Evolutionary conservation across 78 protist genomes (phyloP).

Genomic region (Trichosphaerium sp.): DNA sequence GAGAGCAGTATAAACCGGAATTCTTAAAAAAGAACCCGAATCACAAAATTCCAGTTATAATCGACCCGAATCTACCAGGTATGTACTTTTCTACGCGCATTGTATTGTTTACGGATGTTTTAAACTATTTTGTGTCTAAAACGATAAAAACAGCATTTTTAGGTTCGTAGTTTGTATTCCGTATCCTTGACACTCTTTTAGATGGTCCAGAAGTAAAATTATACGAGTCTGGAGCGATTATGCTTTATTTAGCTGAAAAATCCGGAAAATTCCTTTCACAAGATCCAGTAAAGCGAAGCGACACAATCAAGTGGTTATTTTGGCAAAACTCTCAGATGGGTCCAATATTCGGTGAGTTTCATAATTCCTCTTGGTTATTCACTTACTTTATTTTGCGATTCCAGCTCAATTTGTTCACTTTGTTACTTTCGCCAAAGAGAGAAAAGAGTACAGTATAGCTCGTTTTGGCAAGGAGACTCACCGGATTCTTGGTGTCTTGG

Average conservation of each 20-base stretch:
- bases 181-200: too few species aligned
- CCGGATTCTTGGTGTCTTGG: conserved; percentile 60
- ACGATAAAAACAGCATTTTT: too few species aligned
- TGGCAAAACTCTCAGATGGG: conserved; percentile 62
- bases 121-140: too few species aligned
- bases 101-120: too few species aligned
- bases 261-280: conserved; percentile 23
- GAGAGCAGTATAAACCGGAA: conserved; percentile 53
- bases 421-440: conserved; percentile 41
- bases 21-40: conserved; percentile 60
- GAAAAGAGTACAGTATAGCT: conserved; percentile 30
- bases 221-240: conserved; percentile 70
- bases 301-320: conserved; percentile 52
- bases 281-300: conserved; percentile 12
- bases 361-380: neutral
- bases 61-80: conserved; percentile 21
- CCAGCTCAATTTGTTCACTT: conserved; percentile 70
- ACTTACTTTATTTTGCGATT: too few species aligned
- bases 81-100: too few species aligned
- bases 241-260: conserved; percentile 66
- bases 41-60: conserved; percentile 60
- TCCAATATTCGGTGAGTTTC: conserved; percentile 27
- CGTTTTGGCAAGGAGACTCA: conserved; percentile 59
- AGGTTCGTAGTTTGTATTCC: too few species aligned
- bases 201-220: conserved; percentile 19